These are phyloP conservation scores for Strobilomyces confusus DNA, from an alignment of 768 basidiomycete species.

Conservation along the genomic window DNA sequence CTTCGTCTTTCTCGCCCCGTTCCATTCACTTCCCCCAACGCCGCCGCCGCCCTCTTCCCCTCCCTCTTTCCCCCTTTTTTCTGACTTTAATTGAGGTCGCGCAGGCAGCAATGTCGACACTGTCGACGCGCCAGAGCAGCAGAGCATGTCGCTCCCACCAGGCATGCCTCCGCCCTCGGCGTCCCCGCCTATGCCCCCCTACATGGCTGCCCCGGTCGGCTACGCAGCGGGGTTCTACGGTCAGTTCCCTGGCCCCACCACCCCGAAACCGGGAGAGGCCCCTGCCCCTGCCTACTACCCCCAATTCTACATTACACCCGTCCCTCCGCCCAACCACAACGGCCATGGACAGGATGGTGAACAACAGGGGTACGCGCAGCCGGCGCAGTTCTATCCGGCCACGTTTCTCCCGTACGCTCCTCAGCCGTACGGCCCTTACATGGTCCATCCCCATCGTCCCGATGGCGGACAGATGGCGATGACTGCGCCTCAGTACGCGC, in stretches of 20 bases:
- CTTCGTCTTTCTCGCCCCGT: slow-evolving; percentile 28
- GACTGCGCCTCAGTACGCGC: slow-evolving; percentile 35
- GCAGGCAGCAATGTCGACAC: slow-evolving; percentile 52
- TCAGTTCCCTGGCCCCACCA: slow-evolving; percentile 47
- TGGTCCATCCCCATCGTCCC: slow-evolving; percentile 41
- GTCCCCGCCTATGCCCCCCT: slow-evolving; percentile 47
- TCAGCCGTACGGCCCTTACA: slow-evolving; percentile 47
- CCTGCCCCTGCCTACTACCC: slow-evolving; percentile 51
- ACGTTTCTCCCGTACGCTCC: slow-evolving; percentile 45
- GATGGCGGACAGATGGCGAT: slow-evolving; percentile 37
- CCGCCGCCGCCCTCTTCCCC: not conserved
- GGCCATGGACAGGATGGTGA: slow-evolving; percentile 41
- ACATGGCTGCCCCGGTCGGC: slow-evolving; percentile 47
- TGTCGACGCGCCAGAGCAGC: slow-evolving; percentile 41
- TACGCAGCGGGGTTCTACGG: slow-evolving; percentile 54
- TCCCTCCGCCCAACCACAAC: slow-evolving; percentile 39
- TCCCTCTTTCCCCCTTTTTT: slow-evolving; percentile 22
- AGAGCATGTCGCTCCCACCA: slow-evolving; percentile 40
- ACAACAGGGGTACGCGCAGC: slow-evolving; percentile 37
- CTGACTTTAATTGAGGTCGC: slow-evolving; percentile 52
- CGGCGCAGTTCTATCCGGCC: slow-evolving; percentile 44
- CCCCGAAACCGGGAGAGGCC: slow-evolving; percentile 49
- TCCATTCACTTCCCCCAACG: slow-evolving; percentile 18
- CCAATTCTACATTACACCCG: slow-evolving; percentile 44
- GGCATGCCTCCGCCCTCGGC: slow-evolving; percentile 40